Percentiles rank a stretch among this genome's conserved stretches.
phyloP scores from a whole-genome alignment of 169 alveolate genomes.

The Eimeria falciformis region DNA sequence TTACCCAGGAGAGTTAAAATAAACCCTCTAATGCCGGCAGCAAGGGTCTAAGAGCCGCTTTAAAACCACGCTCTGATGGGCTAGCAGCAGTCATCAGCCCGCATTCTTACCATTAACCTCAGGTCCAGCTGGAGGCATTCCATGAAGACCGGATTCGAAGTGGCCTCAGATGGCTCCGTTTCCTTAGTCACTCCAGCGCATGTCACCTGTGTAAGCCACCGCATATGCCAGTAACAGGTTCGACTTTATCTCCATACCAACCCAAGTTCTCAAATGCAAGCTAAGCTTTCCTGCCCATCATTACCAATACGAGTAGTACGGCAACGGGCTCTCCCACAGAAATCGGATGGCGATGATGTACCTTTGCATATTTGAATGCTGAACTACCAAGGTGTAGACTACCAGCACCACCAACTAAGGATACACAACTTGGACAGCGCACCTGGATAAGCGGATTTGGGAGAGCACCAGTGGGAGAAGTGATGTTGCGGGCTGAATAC shows the following conservation, averaged over 20 bases:
- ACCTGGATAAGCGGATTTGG: slow-evolving; percentile 86
- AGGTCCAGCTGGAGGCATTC: slow-evolving; percentile 85
- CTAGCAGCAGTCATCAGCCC: not conserved
- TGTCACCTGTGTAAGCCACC: slow-evolving; percentile 79
- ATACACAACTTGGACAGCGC: not conserved
- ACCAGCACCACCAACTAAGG: too few species aligned
- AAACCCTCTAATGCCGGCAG: not conserved
- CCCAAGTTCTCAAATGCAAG: too few species aligned
- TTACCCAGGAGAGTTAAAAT: too few species aligned
- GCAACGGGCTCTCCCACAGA: too few species aligned
- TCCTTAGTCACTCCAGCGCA: slow-evolving; percentile 87
- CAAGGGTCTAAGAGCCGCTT: not conserved
- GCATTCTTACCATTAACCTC: slow-evolving; percentile 61
- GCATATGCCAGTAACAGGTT: too few species aligned
- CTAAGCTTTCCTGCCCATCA: too few species aligned
- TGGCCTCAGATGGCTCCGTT: slow-evolving; percentile 82
- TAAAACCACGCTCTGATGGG: not conserved
- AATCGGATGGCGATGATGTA: too few species aligned
- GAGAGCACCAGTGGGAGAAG: slow-evolving; percentile 82
- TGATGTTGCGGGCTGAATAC: slow-evolving; percentile 87
- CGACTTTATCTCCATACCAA: too few species aligned
- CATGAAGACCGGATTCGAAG: slow-evolving; percentile 87
- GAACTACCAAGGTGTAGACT: too few species aligned
- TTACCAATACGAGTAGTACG: too few species aligned
- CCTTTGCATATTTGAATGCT: too few species aligned